A percentile compares a stretch with the other conserved stretches of the same genome.
phyloP scores from a whole-genome alignment of 768 basidiomycete genomes.

The Inosperma sp. region DNA sequence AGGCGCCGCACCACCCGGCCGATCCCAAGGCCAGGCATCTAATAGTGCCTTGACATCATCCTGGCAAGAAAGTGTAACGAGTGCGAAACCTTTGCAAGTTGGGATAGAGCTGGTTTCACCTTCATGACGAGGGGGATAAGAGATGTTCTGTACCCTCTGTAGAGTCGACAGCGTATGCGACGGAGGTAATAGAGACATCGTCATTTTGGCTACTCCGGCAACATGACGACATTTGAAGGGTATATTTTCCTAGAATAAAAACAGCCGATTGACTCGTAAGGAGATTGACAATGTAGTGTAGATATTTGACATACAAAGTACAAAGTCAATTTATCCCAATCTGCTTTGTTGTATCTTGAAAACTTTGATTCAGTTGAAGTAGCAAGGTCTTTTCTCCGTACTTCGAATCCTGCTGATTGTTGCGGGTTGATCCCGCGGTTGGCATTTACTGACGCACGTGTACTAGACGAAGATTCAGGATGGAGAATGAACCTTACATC shows the following conservation, averaged over 20 bases:
- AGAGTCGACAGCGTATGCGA: conserved; percentile 6
- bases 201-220: conserved; percentile 46
- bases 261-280: not conserved
- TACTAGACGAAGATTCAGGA: conserved; percentile 10
- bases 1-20: not conserved
- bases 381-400: conserved; percentile 45
- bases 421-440: conserved; percentile 25
- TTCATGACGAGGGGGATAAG: conserved; percentile 58
- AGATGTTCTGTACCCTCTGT: conserved; percentile 45
- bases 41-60: conserved; percentile 42
- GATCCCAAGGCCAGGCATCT: conserved; percentile 59
- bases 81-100: conserved; percentile 71
- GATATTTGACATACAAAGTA: conserved; percentile 54
- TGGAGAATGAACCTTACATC: conserved; percentile 62
- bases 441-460: conserved; percentile 29
- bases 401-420: conserved; percentile 58
- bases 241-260: conserved; percentile 57
- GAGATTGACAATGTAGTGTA: not conserved
- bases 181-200: conserved; percentile 32
- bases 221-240: conserved; percentile 51
- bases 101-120: conserved; percentile 52
- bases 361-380: conserved; percentile 15
- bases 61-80: conserved; percentile 49
- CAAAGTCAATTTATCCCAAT: conserved; percentile 62
- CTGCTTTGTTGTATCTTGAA: conserved; percentile 26